Evolutionary conservation across 2,329 filamentous ascomycete genomes (phyloP), one percentile per base, ranked within the genome.

Genomic region (Bipolaris zeicola): DNA sequence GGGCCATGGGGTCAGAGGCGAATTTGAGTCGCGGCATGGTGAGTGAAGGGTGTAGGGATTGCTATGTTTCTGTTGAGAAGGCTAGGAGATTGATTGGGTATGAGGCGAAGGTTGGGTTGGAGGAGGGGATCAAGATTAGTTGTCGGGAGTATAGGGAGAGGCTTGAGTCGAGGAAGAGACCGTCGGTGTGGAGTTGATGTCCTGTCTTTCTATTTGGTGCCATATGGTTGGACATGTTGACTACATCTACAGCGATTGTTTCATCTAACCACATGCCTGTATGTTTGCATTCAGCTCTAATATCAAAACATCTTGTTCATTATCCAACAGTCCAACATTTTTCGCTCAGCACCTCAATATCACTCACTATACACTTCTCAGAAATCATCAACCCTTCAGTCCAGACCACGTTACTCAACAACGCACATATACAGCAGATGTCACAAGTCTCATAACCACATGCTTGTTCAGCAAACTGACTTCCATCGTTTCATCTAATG

Each of bases 11-110:
- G 0, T 69, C 64, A 3, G 71, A 79, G 26, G 74, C 77, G 4
- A 81, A 78, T 13, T 68, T 87, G 48, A 81, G 81, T 68, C 75
- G 81, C 36, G 85, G 84, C 2, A 81, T 81, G 60, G 81, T 87
- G 3, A 78, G 76, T 61, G 85, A 87, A 74, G 84, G 80, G 34
- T 80, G 81, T 55, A 76, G 80, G 37, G 75, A 79, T 45, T 74
- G 82, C 50, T 87, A 86, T 76, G 80, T 81, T 18, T 81, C 77
- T 63, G 81, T 82, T 28, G 70, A 74, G 11, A 85, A 84, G 64
- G 84, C 83, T 38, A 79, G 71, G 58, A 65, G 66, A 46, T 70
- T 87, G 1, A 63, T 87, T 59, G 82, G 83, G 16, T 87, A 86
- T 66, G 68, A 76, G 56, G 79, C 84, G 41, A 73, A 72, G 48